Percentiles rank a stretch among this genome's conserved stretches.
Conservation (phyloP, 306 rosid genomes). For the Citrullus mucosospermus region DNA sequence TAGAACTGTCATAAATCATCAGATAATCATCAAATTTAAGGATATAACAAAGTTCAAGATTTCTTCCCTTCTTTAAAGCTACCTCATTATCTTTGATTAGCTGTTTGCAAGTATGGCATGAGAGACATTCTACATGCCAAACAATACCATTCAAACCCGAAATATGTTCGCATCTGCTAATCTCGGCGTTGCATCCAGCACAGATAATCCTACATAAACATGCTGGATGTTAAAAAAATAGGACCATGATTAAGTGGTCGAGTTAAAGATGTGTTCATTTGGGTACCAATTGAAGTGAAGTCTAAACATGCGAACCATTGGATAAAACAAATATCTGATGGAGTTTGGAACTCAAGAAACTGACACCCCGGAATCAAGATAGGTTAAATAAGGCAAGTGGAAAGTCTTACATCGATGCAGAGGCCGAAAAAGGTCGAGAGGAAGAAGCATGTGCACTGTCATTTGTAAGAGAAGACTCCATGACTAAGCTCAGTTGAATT, state of each 20-base stretch:
- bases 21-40: not conserved
- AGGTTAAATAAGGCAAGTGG: not conserved
- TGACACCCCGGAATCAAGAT: not conserved
- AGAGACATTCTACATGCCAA: constrained; percentile 84
- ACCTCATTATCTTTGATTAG: constrained; percentile 83
- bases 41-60: not conserved
- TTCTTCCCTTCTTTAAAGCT: not conserved
- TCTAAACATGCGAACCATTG: constrained; percentile 37
- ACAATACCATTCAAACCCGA: constrained; percentile 47
- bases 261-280: constrained; percentile 21
- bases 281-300: constrained; percentile 26
- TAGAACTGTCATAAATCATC: constrained; percentile 46
- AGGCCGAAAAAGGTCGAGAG: not conserved
- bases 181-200: constrained; percentile 74
- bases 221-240: not conserved
- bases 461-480: constrained; percentile 35
- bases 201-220: constrained; percentile 34
- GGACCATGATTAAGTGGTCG: not conserved
- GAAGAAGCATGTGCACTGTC: constrained; percentile 22
- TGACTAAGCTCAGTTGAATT: constrained; percentile 61
- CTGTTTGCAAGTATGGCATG: constrained; percentile 58
- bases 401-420: constrained; percentile 25
- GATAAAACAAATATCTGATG: not conserved
- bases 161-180: constrained; percentile 36
- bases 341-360: not conserved